These are phyloP conservation scores for Acanthamoeba lenticulata DNA, from an alignment of 208 protist species.

Conservation along the genomic window DNA sequence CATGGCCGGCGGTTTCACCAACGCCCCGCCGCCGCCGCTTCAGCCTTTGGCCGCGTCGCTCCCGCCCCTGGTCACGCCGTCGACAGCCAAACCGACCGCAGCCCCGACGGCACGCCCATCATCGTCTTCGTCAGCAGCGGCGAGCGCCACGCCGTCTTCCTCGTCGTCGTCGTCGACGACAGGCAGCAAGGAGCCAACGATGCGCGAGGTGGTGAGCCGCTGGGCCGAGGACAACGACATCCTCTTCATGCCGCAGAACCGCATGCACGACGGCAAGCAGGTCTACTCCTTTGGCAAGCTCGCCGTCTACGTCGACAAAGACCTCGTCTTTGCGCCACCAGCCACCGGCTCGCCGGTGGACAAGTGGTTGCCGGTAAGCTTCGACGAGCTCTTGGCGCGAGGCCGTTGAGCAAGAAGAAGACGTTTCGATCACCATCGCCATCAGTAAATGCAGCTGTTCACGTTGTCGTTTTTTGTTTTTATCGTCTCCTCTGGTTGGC, in stretches of 20 bases:
- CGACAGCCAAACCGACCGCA: neutral
- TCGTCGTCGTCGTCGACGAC: neutral
- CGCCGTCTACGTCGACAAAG: slow-evolving; percentile 60
- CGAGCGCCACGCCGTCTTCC: neutral
- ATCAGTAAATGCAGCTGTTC: too few species aligned
- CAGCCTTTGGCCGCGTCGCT: neutral
- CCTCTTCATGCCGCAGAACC: slow-evolving; percentile 50
- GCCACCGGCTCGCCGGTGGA: neutral
- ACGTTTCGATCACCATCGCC: too few species aligned
- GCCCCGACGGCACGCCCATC: neutral
- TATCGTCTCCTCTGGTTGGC: too few species aligned
- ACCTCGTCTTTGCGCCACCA: slow-evolving; percentile 35
- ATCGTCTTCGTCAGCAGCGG: neutral
- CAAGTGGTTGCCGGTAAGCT: slow-evolving; percentile 47
- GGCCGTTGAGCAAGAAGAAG: neutral
- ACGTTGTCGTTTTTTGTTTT: too few species aligned
- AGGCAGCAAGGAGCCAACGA: slow-evolving; percentile 35
- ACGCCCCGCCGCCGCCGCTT: neutral
- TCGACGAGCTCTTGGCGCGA: slow-evolving; percentile 14
- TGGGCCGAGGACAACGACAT: slow-evolving; percentile 70
- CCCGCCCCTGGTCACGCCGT: neutral
- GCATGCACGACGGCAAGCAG: slow-evolving; percentile 69
- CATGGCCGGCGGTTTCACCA: neutral
- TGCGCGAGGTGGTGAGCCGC: slow-evolving; percentile 63
- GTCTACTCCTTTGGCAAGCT: slow-evolving; percentile 65